Evolutionary conservation across 1,139 yeast species (phyloP).

Genomic region (Sugiyamaella grinbergsii): DNA sequence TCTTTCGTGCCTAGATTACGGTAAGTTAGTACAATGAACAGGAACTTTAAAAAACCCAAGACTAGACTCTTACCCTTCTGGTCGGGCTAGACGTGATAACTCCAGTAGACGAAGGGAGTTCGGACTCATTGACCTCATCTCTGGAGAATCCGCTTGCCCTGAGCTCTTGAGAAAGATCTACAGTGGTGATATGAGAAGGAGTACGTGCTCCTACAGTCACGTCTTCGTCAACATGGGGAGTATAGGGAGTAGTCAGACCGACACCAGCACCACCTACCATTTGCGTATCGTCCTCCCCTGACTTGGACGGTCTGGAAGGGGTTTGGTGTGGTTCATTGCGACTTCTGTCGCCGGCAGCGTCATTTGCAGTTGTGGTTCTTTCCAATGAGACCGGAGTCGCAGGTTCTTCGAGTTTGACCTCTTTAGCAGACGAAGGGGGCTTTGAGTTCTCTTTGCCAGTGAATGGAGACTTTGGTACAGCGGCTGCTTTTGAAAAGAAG

Average conservation of each 20-base stretch:
- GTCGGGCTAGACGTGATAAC: constrained; percentile 22
- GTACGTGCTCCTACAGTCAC: constrained; percentile 13
- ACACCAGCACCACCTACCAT: constrained; percentile 15
- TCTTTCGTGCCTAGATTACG: constrained; percentile 26
- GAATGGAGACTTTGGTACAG: constrained; percentile 17
- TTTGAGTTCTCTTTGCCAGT: constrained; percentile 9
- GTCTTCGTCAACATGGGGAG: constrained; percentile 18
- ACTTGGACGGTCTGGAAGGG: constrained; percentile 21
- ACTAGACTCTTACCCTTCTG: constrained; percentile 24
- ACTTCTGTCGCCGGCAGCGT: constrained; percentile 2
- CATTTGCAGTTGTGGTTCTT: background rate
- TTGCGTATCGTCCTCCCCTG: constrained; percentile 8
- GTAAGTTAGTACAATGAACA: no score
- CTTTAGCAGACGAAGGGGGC: constrained; percentile 10
- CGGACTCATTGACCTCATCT: constrained; percentile 5
- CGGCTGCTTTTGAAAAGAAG: constrained; percentile 30
- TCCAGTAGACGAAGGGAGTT: constrained; percentile 9
- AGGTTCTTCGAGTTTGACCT: constrained; percentile 15
- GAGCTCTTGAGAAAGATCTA: constrained; percentile 18
- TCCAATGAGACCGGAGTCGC: constrained; percentile 17
- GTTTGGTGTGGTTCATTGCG: constrained; percentile 16
- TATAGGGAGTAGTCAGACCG: constrained; percentile 22
- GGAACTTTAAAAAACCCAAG: no score
- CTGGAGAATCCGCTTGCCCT: background rate
- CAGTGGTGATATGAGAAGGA: constrained; percentile 15